phyloP scores from a whole-genome alignment of 345 rosid genomes.

The Eutrema heterophyllum region DNA sequence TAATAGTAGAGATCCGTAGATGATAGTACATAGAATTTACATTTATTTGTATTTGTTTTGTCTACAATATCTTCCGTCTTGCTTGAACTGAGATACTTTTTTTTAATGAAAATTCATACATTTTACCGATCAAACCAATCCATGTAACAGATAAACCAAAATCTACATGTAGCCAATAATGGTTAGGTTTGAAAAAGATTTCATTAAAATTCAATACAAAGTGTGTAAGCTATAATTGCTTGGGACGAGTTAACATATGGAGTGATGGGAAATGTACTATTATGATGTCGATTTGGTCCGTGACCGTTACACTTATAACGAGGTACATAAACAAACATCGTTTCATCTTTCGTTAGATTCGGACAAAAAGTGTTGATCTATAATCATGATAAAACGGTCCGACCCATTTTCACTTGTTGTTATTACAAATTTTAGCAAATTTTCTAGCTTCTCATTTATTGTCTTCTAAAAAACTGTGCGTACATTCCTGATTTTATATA shows the following conservation, averaged over 20 bases:
- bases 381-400: constrained; percentile 27
- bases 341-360: constrained; percentile 34
- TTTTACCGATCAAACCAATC: not conserved
- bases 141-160: not conserved
- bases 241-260: constrained; percentile 20
- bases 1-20: too few relatives aligned
- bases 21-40: too few relatives aligned
- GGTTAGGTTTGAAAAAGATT: not conserved
- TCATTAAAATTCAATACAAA: not conserved
- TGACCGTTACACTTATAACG: constrained; percentile 35
- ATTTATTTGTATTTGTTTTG: not conserved
- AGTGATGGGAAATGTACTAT: constrained; percentile 31
- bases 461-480: not conserved
- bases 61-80: not conserved
- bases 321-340: constrained; percentile 33
- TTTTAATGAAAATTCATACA: not conserved
- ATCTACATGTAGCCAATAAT: not conserved
- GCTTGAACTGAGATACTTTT: not conserved
- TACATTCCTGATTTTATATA: not conserved
- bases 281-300: constrained; percentile 30
- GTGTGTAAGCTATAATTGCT: constrained; percentile 24
- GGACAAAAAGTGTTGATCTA: constrained; percentile 37
- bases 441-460: constrained; percentile 21
- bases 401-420: constrained; percentile 17
- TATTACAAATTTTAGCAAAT: constrained; percentile 29